Conservation (phyloP, 1,284 basidiomycete species). For the Trichosporon ovoides region DNA sequence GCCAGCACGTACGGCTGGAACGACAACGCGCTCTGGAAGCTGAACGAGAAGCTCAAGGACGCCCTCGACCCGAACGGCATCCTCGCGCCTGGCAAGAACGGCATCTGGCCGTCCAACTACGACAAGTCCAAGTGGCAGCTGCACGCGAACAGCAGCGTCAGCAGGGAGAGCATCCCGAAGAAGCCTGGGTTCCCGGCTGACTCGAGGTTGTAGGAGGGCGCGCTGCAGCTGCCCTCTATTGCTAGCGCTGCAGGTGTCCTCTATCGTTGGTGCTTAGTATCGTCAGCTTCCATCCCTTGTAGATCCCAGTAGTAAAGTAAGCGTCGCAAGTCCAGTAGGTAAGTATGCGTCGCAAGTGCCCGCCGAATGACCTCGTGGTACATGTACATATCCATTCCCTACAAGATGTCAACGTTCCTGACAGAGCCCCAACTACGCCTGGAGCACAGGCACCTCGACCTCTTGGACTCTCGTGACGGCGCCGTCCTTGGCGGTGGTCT, state of each 20-base stretch:
- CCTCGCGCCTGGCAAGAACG: slow-evolving; percentile 29
- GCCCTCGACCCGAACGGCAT: slow-evolving; percentile 37
- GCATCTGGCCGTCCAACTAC: slow-evolving; percentile 8
- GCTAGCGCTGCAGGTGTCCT: no score
- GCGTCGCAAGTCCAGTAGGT: no score
- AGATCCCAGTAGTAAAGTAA: no score
- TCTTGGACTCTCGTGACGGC: background rate
- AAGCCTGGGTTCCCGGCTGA: background rate
- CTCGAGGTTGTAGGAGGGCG: background rate
- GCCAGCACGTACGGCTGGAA: slow-evolving; percentile 24
- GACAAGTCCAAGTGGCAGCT: slow-evolving; percentile 14
- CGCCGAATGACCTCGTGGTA: no score
- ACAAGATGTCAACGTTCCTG: no score
- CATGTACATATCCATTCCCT: no score
- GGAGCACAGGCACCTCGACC: background rate
- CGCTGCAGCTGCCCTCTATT: no score
- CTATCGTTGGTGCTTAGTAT: no score
- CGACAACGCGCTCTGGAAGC: slow-evolving; percentile 25
- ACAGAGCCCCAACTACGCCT: background rate
- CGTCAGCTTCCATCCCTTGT: no score
- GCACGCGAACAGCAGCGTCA: background rate
- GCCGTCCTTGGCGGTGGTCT: background rate
- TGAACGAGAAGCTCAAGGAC: slow-evolving; percentile 34
- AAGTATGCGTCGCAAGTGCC: no score
- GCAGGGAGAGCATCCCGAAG: background rate